Evolutionary conservation across 257 asterid genomes (phyloP), one percentile per base, ranked within the genome.

Genomic region (Misopates orontium): DNA sequence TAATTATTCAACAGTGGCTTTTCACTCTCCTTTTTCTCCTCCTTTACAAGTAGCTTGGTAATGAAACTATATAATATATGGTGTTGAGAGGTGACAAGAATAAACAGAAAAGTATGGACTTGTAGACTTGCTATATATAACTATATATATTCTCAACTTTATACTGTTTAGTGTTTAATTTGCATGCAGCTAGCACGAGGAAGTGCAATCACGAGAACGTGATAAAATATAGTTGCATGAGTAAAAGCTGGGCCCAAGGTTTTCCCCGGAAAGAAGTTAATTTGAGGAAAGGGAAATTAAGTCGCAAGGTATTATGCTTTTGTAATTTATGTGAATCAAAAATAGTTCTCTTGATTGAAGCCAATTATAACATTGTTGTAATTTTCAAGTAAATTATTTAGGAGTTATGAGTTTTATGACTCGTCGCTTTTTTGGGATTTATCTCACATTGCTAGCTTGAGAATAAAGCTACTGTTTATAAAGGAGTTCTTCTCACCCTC

Each of bases 1-100:
- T 48, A 57, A 53, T 52, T 69, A 64, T 51, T 44, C 68, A 28
- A 39, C 58, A 55, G 75, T 75, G 68, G 39, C 68, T 53, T 75
- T 77, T 77, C 65, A 58, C 70, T 68, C 70, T 62, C 68, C 72
- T 69, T 63, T 75, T 71, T 72, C 24, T 32, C 14, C 53, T 36
- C 14, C 68, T 70, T 64, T 64, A 44, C 31, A 14, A 19, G 20
- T 71, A 62, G n/a, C n/a, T n/a, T n/a, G n/a, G 45, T 62, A 23
- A 62, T 12, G 39, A 2, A 17, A 23, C 48, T 21, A 19, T 65
- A 22, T 42, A 18, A n/a, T 45, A 12, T 45, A 18, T 14, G 18
- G 19, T 22, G 55, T n/a, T n/a, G 12, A 7, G 12, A 3, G 14
- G 60, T 39, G 36, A 13, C 51, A 39, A 60, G 17, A 23, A 36